A percentile compares a stretch with the other conserved stretches of the same genome.
Evolutionary conservation across 2,329 filamentous ascomycete species (phyloP).

Genomic region (Fusarium illudens): DNA sequence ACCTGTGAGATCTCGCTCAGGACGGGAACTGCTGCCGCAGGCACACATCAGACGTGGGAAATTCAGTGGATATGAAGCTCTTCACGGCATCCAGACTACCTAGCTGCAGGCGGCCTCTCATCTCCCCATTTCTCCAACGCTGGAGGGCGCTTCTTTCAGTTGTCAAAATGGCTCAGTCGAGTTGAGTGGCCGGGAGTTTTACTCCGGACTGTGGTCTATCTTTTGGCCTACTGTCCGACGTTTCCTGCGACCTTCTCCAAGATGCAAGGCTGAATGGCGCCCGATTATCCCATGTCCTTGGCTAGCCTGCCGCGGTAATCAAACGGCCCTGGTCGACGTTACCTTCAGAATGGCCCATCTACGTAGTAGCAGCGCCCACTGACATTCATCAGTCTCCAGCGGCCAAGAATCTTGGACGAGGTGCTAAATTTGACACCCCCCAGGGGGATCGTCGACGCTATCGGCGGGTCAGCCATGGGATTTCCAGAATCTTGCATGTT

Average conservation of each 20-base stretch:
- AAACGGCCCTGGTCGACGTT: conserved; percentile 31
- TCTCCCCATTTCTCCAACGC: not conserved
- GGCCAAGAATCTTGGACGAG: conserved; percentile 19
- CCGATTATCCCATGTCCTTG: conserved; percentile 7
- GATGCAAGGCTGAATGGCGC: conserved; percentile 27
- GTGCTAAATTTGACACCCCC: conserved; percentile 42
- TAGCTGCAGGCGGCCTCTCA: not conserved
- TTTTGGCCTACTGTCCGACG: not conserved
- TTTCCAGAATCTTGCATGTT: conserved; percentile 20
- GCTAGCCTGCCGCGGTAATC: conserved; percentile 7
- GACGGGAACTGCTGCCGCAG: not conserved
- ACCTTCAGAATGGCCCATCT: conserved; percentile 15
- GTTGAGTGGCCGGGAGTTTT: conserved; percentile 11
- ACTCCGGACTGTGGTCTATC: conserved; percentile 17
- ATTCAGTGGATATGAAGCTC: not conserved
- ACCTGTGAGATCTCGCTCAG: not conserved
- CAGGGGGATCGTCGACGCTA: conserved; percentile 28
- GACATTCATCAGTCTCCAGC: conserved; percentile 6
- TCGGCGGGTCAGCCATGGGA: conserved; percentile 28
- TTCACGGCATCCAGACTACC: not conserved
- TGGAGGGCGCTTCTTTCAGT: not conserved
- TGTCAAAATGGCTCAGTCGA: not conserved
- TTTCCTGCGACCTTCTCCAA: not conserved
- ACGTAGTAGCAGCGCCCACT: not conserved
- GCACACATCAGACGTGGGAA: not conserved